Evolutionary conservation across 2,329 filamentous ascomycete genomes (phyloP).

Genomic region (Dactylonectria macrodidyma): DNA sequence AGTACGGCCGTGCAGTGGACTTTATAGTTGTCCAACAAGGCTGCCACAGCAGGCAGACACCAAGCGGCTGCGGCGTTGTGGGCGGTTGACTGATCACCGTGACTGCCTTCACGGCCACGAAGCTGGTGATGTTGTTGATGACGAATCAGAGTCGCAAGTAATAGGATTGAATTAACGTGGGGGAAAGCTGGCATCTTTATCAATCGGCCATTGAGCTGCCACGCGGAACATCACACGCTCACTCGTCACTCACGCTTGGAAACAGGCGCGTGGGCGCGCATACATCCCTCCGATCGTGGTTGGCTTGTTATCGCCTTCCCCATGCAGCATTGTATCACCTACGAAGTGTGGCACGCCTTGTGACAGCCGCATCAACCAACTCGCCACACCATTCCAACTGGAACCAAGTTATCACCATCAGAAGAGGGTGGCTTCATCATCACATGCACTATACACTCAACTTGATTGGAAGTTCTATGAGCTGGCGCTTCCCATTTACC

Average conservation of each 20-base stretch:
- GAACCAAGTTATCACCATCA: constrained; percentile 34
- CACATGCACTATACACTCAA: constrained; percentile 21
- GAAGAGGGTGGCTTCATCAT: constrained; percentile 16
- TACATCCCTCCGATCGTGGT: constrained; percentile 39
- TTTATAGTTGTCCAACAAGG: constrained; percentile 34
- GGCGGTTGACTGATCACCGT: not conserved
- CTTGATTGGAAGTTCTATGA: constrained; percentile 24
- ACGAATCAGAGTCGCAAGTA: constrained; percentile 13
- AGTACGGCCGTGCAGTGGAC: constrained; percentile 14
- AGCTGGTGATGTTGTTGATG: constrained; percentile 8
- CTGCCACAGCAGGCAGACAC: constrained; percentile 22
- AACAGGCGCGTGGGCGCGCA: constrained; percentile 27
- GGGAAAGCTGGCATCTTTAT: constrained; percentile 21
- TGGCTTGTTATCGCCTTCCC: constrained; percentile 41
- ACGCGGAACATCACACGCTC: constrained; percentile 34
- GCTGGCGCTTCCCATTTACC: constrained; percentile 24
- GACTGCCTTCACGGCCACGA: not conserved
- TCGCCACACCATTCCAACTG: constrained; percentile 25
- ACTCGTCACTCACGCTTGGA: constrained; percentile 31
- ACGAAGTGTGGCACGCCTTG: constrained; percentile 42
- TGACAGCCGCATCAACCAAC: constrained; percentile 38
- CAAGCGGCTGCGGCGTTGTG: not conserved
- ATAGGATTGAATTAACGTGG: constrained; percentile 13
- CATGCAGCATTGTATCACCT: constrained; percentile 27
- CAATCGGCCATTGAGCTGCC: constrained; percentile 13